Base-by-base conservation (phyloP, 1,284 basidiomycete species). In the Psilocybe mexicana region DNA sequence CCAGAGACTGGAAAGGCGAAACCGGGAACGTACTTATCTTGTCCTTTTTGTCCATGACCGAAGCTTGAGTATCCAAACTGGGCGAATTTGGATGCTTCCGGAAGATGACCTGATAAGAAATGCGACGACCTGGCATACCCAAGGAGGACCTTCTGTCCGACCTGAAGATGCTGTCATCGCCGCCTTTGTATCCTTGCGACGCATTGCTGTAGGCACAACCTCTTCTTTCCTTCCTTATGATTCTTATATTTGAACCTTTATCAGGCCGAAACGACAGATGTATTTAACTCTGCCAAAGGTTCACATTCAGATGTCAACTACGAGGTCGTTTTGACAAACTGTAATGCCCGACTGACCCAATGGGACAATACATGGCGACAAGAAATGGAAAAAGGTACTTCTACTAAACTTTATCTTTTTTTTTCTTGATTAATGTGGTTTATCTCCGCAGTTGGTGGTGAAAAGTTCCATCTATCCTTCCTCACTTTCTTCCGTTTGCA, bases 31-130 rank as follows among this genome's bases (percentile, higher is more conserved):
- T 55, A 92, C 90, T 1, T 93, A 91, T 68, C 82, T 93, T 45
- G 89, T 93, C 12, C 73, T 93, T 23, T 93, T 90, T 67, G 86
- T 92, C 42, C 91, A 93, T 67, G 90, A 93, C 72, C 84, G 91
- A 54, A 89, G 87, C 65, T 79, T 93, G 44, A 89, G 86, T 70
- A 92, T 88, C 70, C 90, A 92, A 71, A 92, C 90, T 0, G 91
- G 90, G 43, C 79, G 87, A 46, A 84, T 84, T 59, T 92, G 89
- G 88, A 93, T 93, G 91, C 79, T 93, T 35, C 88, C 87, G 6
- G 89, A 92, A 76, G 87, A 88, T 66, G 87, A 90, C 57, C 78
- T 92, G 58, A 82, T 92, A 53, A 78, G 84, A 57, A 79, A 88
- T 65, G 80, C 86, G 7, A 72, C 69, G 36, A 80, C 74, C 28